phyloP scores from a whole-genome alignment of 352 stramenopile species.

The Phytophthora pistaciae region DNA sequence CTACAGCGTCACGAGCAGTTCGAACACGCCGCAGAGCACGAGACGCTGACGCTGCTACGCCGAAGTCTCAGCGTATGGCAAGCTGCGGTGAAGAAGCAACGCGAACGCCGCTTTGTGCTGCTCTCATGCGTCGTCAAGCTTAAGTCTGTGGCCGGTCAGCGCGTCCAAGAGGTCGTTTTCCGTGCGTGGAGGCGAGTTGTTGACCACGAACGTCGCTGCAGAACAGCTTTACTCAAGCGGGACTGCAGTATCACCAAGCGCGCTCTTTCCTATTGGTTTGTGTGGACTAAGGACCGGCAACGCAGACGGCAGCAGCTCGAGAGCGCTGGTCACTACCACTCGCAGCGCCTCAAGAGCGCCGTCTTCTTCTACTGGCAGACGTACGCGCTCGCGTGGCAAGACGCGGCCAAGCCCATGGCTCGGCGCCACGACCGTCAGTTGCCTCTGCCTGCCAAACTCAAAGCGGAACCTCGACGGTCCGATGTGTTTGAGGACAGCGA shows the following conservation, averaged over 20 bases:
- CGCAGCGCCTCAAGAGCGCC: conserved; percentile 38
- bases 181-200: conserved; percentile 25
- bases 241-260: conserved; percentile 10
- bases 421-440: conserved; percentile 1
- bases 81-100: conserved; percentile 22
- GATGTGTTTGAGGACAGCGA: conserved; percentile 10
- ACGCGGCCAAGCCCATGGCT: conserved; percentile 36
- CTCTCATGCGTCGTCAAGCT: conserved; percentile 67
- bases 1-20: conserved; percentile 14
- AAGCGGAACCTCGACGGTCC: not conserved
- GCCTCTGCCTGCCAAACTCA: not conserved
- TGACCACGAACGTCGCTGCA: conserved; percentile 12
- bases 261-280: conserved; percentile 19
- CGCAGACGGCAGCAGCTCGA: conserved; percentile 17
- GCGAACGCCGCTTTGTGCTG: conserved; percentile 54
- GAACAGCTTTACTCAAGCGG: conserved; percentile 4
- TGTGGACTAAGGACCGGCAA: conserved; percentile 5
- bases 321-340: conserved; percentile 37
- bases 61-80: conserved; percentile 28
- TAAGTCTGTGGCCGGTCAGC: conserved; percentile 21
- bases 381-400: conserved; percentile 78
- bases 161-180: conserved; percentile 33
- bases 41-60: conserved; percentile 1
- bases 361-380: conserved; percentile 83
- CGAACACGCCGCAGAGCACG: conserved; percentile 17